These are phyloP conservation scores for Sclerotinia minor DNA, from an alignment of 2,329 filamentous ascomycete genomes.

Conservation along the genomic window DNA sequence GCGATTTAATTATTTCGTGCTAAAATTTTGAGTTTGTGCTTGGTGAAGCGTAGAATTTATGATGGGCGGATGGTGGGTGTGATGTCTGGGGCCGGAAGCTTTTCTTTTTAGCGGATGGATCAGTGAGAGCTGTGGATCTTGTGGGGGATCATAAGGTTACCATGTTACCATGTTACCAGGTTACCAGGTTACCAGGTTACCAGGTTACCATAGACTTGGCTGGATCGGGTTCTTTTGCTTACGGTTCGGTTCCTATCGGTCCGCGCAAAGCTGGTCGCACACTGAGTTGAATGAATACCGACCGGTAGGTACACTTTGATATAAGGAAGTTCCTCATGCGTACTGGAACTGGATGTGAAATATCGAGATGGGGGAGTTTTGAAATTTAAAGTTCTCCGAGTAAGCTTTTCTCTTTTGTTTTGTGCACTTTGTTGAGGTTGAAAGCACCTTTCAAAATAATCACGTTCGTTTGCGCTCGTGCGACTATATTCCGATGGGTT, in stretches of 20 bases:
- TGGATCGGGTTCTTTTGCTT: background rate
- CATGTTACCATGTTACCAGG: no score
- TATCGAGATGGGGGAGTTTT: background rate
- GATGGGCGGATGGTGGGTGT: background rate
- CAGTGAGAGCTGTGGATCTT: slow-evolving; percentile 6
- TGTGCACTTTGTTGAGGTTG: slow-evolving; percentile 1
- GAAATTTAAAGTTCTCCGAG: background rate
- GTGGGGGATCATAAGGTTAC: no score
- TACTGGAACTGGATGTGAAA: background rate
- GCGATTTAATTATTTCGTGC: background rate
- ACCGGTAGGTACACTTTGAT: background rate
- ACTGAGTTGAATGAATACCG: background rate
- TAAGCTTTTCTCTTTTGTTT: background rate
- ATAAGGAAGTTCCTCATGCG: background rate
- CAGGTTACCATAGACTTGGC: slow-evolving; percentile 1
- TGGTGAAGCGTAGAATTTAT: background rate
- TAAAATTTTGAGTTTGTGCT: slow-evolving; percentile 6
- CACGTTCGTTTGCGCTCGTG: slow-evolving; percentile 3
- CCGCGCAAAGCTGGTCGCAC: no score
- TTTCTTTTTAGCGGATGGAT: slow-evolving; percentile 21
- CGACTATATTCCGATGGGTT: slow-evolving; percentile 10
- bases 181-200: no score
- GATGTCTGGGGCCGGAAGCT: slow-evolving; percentile 18
- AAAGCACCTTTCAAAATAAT: background rate
- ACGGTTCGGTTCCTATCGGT: slow-evolving; percentile 2